Conservation (phyloP, 305 asterid genomes). For the Fraxinus platypoda region DNA sequence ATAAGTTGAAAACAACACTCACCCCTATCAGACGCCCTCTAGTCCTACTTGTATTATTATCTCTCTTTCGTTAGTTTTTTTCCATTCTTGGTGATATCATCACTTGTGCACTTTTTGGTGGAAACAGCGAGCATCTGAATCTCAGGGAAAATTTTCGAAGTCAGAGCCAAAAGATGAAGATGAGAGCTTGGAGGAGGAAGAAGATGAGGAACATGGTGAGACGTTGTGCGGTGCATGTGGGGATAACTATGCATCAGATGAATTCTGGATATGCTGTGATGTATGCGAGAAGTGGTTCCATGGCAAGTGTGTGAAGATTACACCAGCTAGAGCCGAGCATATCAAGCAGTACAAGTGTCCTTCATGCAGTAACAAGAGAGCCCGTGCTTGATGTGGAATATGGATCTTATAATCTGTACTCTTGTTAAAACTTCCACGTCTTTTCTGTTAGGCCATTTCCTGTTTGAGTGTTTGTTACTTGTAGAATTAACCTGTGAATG, state of each 20-base stretch:
- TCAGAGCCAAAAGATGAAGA: conserved; percentile 50
- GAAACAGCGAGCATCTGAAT: conserved; percentile 43
- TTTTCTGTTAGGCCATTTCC: conserved; percentile 19
- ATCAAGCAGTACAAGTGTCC: conserved; percentile 80
- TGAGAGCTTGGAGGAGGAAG: conserved; percentile 49
- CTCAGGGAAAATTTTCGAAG: conserved; percentile 37
- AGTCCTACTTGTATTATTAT: not conserved
- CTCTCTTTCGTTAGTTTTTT: not conserved
- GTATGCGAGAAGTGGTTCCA: conserved; percentile 81
- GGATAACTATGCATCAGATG: conserved; percentile 56
- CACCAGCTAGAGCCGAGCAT: conserved; percentile 73
- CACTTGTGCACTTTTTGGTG: conserved; percentile 5
- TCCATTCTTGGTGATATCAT: not conserved
- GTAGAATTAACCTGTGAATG: conserved; percentile 32
- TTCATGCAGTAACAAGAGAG: conserved; percentile 62
- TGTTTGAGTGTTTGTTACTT: conserved; percentile 20
- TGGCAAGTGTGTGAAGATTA: conserved; percentile 82
- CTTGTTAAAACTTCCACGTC: conserved; percentile 3
- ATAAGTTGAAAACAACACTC: not conserved
- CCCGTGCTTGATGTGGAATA: conserved; percentile 34
- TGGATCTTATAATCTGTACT: not conserved
- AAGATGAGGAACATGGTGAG: conserved; percentile 63
- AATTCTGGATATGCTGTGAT: conserved; percentile 82
- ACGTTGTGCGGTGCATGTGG: conserved; percentile 66
- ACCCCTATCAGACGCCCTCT: not conserved